These are phyloP conservation scores for Megacollybia platyphylla DNA, from an alignment of 1,284 basidiomycete species.

Conservation along the genomic window DNA sequence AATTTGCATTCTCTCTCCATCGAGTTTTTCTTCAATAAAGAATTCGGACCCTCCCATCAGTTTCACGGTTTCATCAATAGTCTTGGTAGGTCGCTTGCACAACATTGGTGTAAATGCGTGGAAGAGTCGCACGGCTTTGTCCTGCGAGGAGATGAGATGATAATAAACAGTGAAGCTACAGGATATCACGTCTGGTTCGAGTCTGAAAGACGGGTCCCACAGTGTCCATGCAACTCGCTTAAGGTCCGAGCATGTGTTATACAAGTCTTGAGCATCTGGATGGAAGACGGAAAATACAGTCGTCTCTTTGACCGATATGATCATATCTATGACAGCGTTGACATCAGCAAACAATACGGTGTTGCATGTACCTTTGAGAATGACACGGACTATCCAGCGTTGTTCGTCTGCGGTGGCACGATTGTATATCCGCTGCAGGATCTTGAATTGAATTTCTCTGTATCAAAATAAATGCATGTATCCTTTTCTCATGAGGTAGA, in stretches of 20 bases:
- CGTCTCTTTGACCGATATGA: conserved; percentile 76
- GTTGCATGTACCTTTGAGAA: conserved; percentile 64
- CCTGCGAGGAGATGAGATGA: conserved; percentile 26
- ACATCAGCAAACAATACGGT: neutral
- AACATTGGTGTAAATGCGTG: conserved; percentile 86
- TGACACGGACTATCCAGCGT: conserved; percentile 85
- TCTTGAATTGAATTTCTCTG: conserved; percentile 64
- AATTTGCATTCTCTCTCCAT: conserved; percentile 89
- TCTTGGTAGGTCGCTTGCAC: conserved; percentile 73
- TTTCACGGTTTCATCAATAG: conserved; percentile 72
- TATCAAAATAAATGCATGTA: neutral
- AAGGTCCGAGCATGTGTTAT: conserved; percentile 90
- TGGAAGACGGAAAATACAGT: conserved; percentile 83
- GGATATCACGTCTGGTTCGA: conserved; percentile 45
- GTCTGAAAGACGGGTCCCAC: conserved; percentile 48
- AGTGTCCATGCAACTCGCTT: conserved; percentile 83
- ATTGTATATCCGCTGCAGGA: conserved; percentile 69
- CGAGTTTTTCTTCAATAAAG: conserved; percentile 90
- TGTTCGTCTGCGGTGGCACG: conserved; percentile 74
- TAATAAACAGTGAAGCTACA: neutral
- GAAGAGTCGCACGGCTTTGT: conserved; percentile 73
- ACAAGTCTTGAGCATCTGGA: conserved; percentile 81
- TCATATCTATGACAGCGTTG: conserved; percentile 39
- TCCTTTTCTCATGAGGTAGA: neutral
- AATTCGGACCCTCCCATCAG: conserved; percentile 68